Evolutionary conservation across 805 yeast species (phyloP).

Genomic region (Candida silvicultrix): DNA sequence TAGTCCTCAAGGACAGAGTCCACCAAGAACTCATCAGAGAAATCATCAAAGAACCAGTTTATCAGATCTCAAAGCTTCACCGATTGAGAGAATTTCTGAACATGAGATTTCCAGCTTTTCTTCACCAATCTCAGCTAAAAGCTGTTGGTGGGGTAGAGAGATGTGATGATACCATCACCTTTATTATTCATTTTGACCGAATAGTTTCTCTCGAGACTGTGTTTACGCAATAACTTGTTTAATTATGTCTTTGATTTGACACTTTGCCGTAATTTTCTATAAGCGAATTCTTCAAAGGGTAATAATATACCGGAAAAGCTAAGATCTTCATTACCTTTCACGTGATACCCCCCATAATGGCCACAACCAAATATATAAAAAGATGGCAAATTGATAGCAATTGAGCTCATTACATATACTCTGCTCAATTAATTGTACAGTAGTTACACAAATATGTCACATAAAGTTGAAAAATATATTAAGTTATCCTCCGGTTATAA

Average conservation of each 20-base stretch:
- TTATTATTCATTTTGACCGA: too few species aligned
- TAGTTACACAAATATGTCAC: background rate
- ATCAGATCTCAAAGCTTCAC: background rate
- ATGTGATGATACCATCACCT: too few species aligned
- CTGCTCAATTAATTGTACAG: too few species aligned
- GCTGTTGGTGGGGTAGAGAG: too few species aligned
- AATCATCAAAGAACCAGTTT: background rate
- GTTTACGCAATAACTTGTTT: too few species aligned
- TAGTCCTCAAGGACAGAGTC: background rate
- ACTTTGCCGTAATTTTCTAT: too few species aligned
- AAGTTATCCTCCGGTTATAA: conserved; percentile 44
- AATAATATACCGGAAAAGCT: background rate
- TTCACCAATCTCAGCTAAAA: background rate
- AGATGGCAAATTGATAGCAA: background rate
- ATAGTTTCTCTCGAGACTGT: too few species aligned
- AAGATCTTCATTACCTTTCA: too few species aligned
- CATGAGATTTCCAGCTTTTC: background rate
- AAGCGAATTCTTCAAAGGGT: background rate
- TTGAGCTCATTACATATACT: too few species aligned
- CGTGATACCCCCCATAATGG: background rate
- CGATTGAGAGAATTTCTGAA: background rate
- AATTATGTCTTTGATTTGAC: too few species aligned
- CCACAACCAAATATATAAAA: background rate
- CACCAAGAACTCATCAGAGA: background rate
- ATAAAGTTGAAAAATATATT: conserved; percentile 7